Base-by-base conservation (phyloP, 2,329 filamentous ascomycete genomes). In the Apiospora marii region DNA sequence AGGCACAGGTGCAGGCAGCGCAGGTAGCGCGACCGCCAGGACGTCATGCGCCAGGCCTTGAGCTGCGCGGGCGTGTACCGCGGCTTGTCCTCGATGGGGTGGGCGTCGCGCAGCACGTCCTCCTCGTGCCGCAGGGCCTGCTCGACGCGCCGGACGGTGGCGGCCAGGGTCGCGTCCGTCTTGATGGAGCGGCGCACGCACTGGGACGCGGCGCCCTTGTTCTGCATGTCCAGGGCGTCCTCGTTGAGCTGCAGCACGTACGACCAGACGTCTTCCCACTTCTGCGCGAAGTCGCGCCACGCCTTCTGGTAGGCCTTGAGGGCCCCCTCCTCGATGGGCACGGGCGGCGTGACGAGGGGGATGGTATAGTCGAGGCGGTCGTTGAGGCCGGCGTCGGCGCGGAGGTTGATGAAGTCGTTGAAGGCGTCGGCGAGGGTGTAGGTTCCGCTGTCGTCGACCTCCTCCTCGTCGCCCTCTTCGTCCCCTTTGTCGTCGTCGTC, bases 1-100 rank as follows among this genome's bases (percentile, higher is more conserved):
- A 68, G n/a, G 4, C 41, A 43, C 1, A 44, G 41, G 14, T 30
- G 67, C n/a, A 68, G 67, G 8, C 16, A 30, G 8, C 44, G 67
- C 67, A 46, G 67, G 44, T 68, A 68, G 5, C 44, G 41, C n/a
- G n/a, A 19, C 13, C 24, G 41, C 67, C 67, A 68, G 41, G 67
- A n/a, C n/a, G 41, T 10, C 13, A 68, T 16, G n/a, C 41, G 12
- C n/a, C n/a, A 34, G 6, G 44, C 12, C 43, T 68, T 68, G 41
- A 68, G 67, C 0, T 3, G 19, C 6, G 58, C 7, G 46, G 19
- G 22, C 19, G 4, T 19, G 7, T 3, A 0, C n/a, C n/a, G n/a
- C 5, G 5, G 3, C 19, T 12, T 22, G 34, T 5, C 8, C 19
- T 13, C 12, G 4, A 8, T 1, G 27, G 14, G 14, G 27, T 6